These are phyloP conservation scores for Nakazawaea ishiwadae DNA, from an alignment of 805 yeast genomes.

Conservation along the genomic window DNA sequence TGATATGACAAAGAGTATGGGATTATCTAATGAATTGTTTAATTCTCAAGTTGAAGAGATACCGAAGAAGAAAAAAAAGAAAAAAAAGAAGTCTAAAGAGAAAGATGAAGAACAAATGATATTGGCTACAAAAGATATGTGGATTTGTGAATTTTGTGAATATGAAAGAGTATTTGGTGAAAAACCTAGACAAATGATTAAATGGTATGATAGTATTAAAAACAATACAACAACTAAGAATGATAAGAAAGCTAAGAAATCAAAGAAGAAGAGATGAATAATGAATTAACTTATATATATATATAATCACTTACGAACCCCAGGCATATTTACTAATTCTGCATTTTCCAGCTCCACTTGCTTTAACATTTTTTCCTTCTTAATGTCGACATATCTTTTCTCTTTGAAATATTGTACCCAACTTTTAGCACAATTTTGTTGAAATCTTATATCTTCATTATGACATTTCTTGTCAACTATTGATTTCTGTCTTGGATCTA, in stretches of 20 bases:
- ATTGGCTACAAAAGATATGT: conserved; percentile 18
- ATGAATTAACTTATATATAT: too few relatives aligned
- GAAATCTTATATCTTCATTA: conserved; percentile 50
- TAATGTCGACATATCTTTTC: conserved; percentile 74
- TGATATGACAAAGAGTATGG: conserved; percentile 5
- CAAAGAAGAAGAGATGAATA: conserved; percentile 26
- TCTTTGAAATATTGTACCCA: conserved; percentile 93
- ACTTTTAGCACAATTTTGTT: conserved; percentile 72
- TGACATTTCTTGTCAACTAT: conserved; percentile 56
- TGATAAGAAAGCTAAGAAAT: conserved; percentile 12
- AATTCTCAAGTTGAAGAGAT: background rate
- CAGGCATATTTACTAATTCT: conserved; percentile 11
- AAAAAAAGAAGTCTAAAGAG: conserved; percentile 13
- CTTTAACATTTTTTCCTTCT: conserved; percentile 60
- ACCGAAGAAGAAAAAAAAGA: conserved; percentile 16
- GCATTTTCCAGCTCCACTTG: conserved; percentile 72
- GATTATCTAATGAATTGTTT: conserved; percentile 3
- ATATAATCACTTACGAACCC: background rate
- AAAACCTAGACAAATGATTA: conserved; percentile 38
- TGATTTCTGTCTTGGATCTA: conserved; percentile 44
- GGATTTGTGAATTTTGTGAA: conserved; percentile 43
- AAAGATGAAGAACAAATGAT: background rate
- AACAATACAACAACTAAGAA: background rate
- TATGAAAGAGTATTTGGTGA: conserved; percentile 43
- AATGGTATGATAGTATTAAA: conserved; percentile 37